Evolutionary conservation across 2,329 filamentous ascomycete genomes (phyloP), one percentile per base, ranked within the genome.

Genomic region (Colletotrichum sansevieriae): DNA sequence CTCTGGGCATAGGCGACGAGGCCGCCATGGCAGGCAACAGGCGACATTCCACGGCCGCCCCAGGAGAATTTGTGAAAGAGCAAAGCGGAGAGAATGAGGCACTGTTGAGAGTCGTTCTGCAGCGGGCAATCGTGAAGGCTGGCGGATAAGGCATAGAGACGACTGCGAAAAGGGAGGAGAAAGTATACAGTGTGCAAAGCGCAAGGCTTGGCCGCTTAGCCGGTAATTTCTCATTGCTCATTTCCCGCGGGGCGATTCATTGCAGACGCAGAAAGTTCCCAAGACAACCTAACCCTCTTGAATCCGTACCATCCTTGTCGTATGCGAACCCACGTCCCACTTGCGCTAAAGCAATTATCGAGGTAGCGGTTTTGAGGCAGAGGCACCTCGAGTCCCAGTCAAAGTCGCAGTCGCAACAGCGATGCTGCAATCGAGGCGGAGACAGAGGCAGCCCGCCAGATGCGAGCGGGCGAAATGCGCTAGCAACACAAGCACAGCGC

Each of bases 241-340:
- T 68, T 68, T 68, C 65, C 65, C 62, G 49, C 65, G 47, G 65
- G 55, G 39, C 65, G 62, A 68, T 65, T 68, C 62, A 61, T 55
- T 68, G 49, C 65, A 65, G 64, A 61, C 62, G 65, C 62, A 68
- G 62, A 68, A 68, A 68, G 60, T 65, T 68, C 65, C 49, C 49
- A 65, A 49, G 47, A 39, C 65, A 22, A 22, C 33, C 20, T 9
- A 58, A 54, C 65, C 61, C 54, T 65, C 54, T 58, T 15, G 4
- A n/a, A 13, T 13, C 33, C 47, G 61, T 68, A 54, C 52, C 59
- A 58, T 12, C 60, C 65, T 35, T 39, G 47, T 35, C 47, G 10
- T n/a, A 37, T 15, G 39, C 47, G 46, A 52, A 46, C 46, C 39
- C 22, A 59, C 33, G 61, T 54, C 46, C 20, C 46, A 58, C 46